Conservation (phyloP, 2,329 filamentous ascomycete genomes). For the Rutstroemia sydowiana region DNA sequence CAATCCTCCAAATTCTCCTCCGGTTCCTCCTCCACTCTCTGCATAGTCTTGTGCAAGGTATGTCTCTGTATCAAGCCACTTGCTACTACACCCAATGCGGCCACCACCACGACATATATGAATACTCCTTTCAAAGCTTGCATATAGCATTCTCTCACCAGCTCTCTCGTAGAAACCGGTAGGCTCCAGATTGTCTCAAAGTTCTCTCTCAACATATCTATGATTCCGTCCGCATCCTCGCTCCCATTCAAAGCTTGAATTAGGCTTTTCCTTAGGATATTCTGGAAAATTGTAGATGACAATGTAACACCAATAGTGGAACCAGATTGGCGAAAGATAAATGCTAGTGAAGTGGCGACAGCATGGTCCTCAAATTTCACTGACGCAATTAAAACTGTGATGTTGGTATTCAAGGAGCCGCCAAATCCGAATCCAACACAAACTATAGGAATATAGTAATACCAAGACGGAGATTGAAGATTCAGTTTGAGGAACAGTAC, state of each 20-base stretch:
- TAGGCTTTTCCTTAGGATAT: neutral
- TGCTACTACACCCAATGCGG: neutral
- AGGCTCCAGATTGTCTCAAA: neutral
- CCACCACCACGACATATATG: neutral
- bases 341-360: constrained; percentile 67
- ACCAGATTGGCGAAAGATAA: constrained; percentile 68
- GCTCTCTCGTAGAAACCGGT: neutral
- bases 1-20: too few relatives aligned
- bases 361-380: constrained; percentile 59
- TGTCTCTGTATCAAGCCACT: neutral
- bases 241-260: constrained; percentile 5
- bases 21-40: too few relatives aligned
- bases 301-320: constrained; percentile 54
- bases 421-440: constrained; percentile 43
- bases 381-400: constrained; percentile 65
- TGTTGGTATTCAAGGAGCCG: constrained; percentile 58
- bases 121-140: neutral
- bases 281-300: constrained; percentile 11
- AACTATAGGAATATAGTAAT: constrained; percentile 46
- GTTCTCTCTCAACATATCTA: neutral
- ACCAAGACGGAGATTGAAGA: constrained; percentile 45
- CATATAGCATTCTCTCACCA: neutral
- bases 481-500: constrained; percentile 45
- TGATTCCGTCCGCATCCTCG: neutral
- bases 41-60: neutral